Conservation (phyloP, 345 rosid genomes). For the Murraya paniculata region DNA sequence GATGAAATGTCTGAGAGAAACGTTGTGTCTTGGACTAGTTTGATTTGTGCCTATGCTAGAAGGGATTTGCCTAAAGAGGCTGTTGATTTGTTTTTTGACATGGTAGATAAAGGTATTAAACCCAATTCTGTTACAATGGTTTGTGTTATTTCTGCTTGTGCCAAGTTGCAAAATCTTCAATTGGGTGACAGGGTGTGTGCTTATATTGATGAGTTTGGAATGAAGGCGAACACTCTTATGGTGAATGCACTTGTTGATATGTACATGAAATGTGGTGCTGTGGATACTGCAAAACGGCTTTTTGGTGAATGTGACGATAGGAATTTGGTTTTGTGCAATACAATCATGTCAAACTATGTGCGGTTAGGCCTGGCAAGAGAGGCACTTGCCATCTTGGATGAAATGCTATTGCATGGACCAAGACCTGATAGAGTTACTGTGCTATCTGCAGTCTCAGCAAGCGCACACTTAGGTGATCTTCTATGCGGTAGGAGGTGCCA, state of each 20-base stretch:
- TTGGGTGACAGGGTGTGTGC: constrained; percentile 43
- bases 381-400: constrained; percentile 41
- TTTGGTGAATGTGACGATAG: constrained; percentile 41
- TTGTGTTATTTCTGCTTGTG: constrained; percentile 58
- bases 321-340: constrained; percentile 52
- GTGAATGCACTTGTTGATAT: constrained; percentile 65
- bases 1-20: constrained; percentile 59
- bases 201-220: constrained; percentile 31
- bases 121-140: constrained; percentile 66
- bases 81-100: constrained; percentile 51
- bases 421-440: constrained; percentile 56
- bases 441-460: constrained; percentile 51
- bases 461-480: constrained; percentile 43
- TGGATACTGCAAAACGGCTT: constrained; percentile 42
- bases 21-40: constrained; percentile 72
- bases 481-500: constrained; percentile 49
- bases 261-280: constrained; percentile 67
- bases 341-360: constrained; percentile 56
- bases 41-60: constrained; percentile 61
- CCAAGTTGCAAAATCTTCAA: constrained; percentile 53
- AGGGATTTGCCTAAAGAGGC: constrained; percentile 43
- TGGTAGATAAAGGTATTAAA: constrained; percentile 38
- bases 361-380: constrained; percentile 47
- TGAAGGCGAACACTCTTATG: constrained; percentile 45
- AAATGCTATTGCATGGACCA: constrained; percentile 42